Evolutionary conservation across 495 filamentous ascomycete genomes (phyloP), one percentile per base, ranked within the genome.

Genomic region (Penicillium canescens): DNA sequence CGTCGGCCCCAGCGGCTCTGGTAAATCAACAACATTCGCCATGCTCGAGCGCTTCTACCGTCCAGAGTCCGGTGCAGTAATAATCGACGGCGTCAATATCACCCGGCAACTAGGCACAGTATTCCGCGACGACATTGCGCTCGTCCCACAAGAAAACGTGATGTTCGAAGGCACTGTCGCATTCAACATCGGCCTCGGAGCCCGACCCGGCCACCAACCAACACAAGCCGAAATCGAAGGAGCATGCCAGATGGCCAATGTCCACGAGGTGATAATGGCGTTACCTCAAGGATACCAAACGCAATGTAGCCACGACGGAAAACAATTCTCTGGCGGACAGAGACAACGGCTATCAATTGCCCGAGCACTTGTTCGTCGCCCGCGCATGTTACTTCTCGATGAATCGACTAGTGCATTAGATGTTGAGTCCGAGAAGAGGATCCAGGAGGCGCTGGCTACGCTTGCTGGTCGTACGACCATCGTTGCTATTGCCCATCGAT

Each of bases 331-430:
- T 0, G 89, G 88, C 9, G 89, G 88, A 0, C 90, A 94, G 69
- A 83, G 82, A 60, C 90, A 92, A 67, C 78, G 88, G 3, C 68
- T 92, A n/a, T 81, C 85, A 6, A 87, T 94, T 49, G 89, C 90
- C 4, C 68, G 90, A 24, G 88, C 88, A 1, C 68, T 91, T 42
- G 80, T 92, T 6, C 79, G 88, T 11, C 76, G 84, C 21, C 88
- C 90, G 4, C 69, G 75, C 10, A 70, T 92, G 45, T 65, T 92
- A 58, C 62, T 94, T 31, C 72, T 94, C 7, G 90, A 94, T 59
- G 90, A 94, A 70, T 86, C 88, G 4, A 92, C 89, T 3, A 82
- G 78, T 23, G 82, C 82, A 20, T 72, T 92, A 31, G 89, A 92
- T 57, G 82, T 85, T 3, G 81, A 88, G 66, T 82, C 80, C 20